Evolutionary conservation across 495 filamentous ascomycete genomes (phyloP).

Genomic region (Talaromyces trachyspermus): DNA sequence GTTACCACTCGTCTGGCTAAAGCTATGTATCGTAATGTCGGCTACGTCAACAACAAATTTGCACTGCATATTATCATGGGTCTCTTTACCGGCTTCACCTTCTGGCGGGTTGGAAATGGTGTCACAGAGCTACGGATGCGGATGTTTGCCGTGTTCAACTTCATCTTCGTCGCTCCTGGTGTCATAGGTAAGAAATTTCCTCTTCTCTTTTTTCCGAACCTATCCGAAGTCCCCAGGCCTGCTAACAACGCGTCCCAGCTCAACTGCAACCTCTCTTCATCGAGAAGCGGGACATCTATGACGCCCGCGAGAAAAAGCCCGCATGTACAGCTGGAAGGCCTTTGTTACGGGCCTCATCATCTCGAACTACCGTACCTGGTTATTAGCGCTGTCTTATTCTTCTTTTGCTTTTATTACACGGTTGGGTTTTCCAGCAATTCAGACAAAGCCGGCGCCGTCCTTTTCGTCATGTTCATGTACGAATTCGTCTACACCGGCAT

Average conservation of each 20-base stretch:
- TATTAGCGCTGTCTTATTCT: conserved; percentile 42
- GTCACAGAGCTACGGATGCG: conserved; percentile 25
- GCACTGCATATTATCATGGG: conserved; percentile 28
- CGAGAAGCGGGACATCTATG: conserved; percentile 45
- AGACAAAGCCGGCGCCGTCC: conserved; percentile 45
- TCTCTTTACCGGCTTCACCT: conserved; percentile 36
- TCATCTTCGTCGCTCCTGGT: conserved; percentile 43
- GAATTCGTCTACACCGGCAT: conserved; percentile 51
- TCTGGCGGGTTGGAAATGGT: conserved; percentile 29
- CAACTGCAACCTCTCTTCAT: conserved; percentile 50
- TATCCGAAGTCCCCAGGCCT: too few relatives aligned
- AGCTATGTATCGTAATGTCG: conserved; percentile 52
- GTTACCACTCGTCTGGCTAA: conserved; percentile 51
- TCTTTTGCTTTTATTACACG: conserved; percentile 47
- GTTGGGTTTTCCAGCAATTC: conserved; percentile 27
- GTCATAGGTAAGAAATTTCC: too few relatives aligned
- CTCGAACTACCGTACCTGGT: conserved; percentile 46
- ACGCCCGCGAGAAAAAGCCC: conserved; percentile 43
- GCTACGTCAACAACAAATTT: conserved; percentile 61
- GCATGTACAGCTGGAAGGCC: conserved; percentile 49
- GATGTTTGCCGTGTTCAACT: conserved; percentile 43
- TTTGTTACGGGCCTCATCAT: conserved; percentile 44
- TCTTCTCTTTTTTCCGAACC: too few relatives aligned
- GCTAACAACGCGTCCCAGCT: too few relatives aligned
- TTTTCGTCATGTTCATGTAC: conserved; percentile 49